Percentiles rank a stretch among this genome's conserved stretches.
Evolutionary conservation across 495 filamentous ascomycete species (phyloP).

Genomic region (Penicillium steckii): DNA sequence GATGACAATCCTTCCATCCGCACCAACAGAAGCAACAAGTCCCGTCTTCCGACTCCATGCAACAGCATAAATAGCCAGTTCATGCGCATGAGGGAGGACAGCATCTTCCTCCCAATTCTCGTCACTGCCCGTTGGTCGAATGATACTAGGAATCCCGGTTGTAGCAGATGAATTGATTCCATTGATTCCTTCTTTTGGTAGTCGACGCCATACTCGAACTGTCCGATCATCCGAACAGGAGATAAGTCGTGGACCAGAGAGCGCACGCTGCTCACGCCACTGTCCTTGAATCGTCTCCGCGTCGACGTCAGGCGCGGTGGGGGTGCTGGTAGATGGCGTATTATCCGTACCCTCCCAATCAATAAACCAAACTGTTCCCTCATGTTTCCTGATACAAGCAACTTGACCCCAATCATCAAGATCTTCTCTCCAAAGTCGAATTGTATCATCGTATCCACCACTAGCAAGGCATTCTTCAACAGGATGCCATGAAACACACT

Average conservation of each 20-base stretch:
- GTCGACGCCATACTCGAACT: constrained; percentile 73
- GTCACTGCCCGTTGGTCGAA: constrained; percentile 64
- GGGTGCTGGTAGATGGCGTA: not conserved
- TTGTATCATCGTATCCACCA: constrained; percentile 88
- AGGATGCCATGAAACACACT: constrained; percentile 88
- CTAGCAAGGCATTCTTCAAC: constrained; percentile 78
- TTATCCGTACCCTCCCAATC: constrained; percentile 64
- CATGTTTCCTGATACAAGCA: constrained; percentile 74
- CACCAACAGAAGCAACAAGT: constrained; percentile 75
- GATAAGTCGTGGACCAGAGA: constrained; percentile 63
- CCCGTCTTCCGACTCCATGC: constrained; percentile 77
- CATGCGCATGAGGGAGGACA: constrained; percentile 69
- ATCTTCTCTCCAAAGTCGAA: constrained; percentile 87
- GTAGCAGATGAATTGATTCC: constrained; percentile 26
- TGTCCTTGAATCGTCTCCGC: constrained; percentile 20
- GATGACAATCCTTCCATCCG: constrained; percentile 79
- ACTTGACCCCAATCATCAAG: constrained; percentile 90
- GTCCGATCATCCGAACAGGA: constrained; percentile 78
- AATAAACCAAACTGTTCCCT: constrained; percentile 81
- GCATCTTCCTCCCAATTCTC: constrained; percentile 80
- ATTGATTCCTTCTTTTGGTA: constrained; percentile 48
- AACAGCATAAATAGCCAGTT: constrained; percentile 76
- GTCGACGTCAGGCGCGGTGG: not conserved
- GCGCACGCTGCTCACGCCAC: constrained; percentile 41
- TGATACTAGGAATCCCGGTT: constrained; percentile 71